Percentiles rank a stretch among this genome's conserved stretches.
Conservation (phyloP, 1,284 basidiomycete species). For the Rhodotorula sp. region DNA sequence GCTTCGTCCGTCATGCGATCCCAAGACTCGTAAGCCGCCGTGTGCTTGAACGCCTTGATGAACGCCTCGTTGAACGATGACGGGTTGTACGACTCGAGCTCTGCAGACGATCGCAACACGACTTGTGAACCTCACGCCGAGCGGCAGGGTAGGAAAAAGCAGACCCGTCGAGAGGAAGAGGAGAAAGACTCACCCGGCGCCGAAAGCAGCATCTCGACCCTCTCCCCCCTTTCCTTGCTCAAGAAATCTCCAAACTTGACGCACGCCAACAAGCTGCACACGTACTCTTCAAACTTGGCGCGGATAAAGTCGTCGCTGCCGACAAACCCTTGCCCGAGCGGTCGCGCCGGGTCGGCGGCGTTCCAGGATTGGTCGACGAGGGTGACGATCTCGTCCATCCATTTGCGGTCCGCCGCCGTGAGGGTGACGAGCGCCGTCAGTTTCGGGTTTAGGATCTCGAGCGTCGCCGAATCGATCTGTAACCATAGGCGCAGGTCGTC, state of each 20-base stretch:
- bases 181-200: conserved; percentile 41
- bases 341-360: conserved; percentile 59
- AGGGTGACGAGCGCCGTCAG: conserved; percentile 74
- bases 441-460: conserved; percentile 80
- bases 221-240: conserved; percentile 50
- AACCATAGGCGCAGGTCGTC: too few relatives aligned
- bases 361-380: conserved; percentile 80
- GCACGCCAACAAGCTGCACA: conserved; percentile 71
- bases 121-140: neutral
- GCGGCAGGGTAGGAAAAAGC: neutral
- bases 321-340: conserved; percentile 71
- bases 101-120: conserved; percentile 8
- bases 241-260: conserved; percentile 83
- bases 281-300: conserved; percentile 72
- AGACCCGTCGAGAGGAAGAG: neutral
- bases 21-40: conserved; percentile 83
- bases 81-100: conserved; percentile 49
- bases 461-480: conserved; percentile 75
- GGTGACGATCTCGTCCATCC: conserved; percentile 80
- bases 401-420: conserved; percentile 90
- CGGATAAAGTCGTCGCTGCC: conserved; percentile 91
- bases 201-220: conserved; percentile 55
- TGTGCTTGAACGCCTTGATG: conserved; percentile 77
- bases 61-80: conserved; percentile 69
- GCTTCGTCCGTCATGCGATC: conserved; percentile 79